These are phyloP conservation scores for Eimeria sp. DNA, from an alignment of 169 alveolate species.

Conservation along the genomic window DNA sequence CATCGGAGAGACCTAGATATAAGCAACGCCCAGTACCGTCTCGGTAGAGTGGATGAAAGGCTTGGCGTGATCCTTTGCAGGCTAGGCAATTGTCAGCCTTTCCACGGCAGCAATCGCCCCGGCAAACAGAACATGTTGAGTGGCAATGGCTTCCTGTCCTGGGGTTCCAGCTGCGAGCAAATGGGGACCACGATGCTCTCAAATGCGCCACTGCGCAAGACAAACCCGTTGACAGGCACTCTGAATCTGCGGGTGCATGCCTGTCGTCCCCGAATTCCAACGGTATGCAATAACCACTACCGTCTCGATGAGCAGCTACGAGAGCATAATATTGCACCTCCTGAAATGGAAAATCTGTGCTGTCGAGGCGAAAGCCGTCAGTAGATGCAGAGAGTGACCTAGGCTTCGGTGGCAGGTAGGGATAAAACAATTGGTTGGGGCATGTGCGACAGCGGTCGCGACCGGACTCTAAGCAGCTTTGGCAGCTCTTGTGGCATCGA, in stretches of 20 bases:
- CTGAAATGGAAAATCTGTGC: not conserved
- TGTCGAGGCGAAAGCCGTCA: not conserved
- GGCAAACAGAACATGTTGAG: slow-evolving; percentile 59
- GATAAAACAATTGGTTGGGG: slow-evolving; percentile 37
- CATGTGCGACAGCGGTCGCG: slow-evolving; percentile 65
- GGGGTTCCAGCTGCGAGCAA: not conserved
- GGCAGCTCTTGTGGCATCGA: slow-evolving; percentile 50
- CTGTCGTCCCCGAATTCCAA: slow-evolving; percentile 23
- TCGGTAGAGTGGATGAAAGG: slow-evolving; percentile 43
- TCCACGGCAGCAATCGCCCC: slow-evolving; percentile 73
- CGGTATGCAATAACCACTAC: slow-evolving; percentile 71
- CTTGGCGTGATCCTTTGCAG: slow-evolving; percentile 14
- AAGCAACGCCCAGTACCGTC: slow-evolving; percentile 79
- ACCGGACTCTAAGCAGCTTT: slow-evolving; percentile 48
- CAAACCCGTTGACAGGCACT: not conserved
- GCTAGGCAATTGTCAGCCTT: slow-evolving; percentile 76
- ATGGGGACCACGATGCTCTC: not conserved
- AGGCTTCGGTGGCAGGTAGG: slow-evolving; percentile 7
- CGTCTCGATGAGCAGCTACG: slow-evolving; percentile 67
- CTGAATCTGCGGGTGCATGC: not conserved
- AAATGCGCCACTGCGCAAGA: not conserved
- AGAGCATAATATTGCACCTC: slow-evolving; percentile 27
- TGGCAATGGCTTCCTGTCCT: slow-evolving; percentile 68
- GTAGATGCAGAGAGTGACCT: not conserved
- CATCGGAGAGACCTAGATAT: not conserved